phyloP scores from a whole-genome alignment of 148 eudicot species.

The Polygonum aviculare region DNA sequence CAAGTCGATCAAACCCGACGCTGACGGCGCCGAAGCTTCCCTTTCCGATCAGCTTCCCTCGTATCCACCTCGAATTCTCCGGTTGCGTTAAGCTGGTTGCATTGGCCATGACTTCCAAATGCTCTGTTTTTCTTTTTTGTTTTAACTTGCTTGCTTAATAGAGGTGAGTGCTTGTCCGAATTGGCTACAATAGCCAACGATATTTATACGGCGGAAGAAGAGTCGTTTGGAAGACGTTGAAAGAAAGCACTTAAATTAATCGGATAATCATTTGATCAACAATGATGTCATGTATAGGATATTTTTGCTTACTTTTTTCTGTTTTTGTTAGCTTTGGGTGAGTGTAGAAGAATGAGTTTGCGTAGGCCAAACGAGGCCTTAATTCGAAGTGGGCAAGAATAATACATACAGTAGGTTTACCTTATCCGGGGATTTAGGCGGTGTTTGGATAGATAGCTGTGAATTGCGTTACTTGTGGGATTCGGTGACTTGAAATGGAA shows the following conservation, averaged over 20 bases:
- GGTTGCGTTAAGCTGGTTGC: not conserved
- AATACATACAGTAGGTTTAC: not conserved
- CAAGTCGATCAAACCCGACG: slow-evolving; percentile 27
- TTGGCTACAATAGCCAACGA: not conserved
- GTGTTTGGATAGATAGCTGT: not conserved
- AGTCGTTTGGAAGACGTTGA: slow-evolving; percentile 7
- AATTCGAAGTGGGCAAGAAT: slow-evolving; percentile 5
- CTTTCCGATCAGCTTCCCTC: slow-evolving; percentile 44
- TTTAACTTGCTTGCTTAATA: not conserved
- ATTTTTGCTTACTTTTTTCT: not conserved
- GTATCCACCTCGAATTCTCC: slow-evolving; percentile 27
- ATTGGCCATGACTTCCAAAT: slow-evolving; percentile 10
- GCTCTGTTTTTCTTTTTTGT: slow-evolving; percentile 4
- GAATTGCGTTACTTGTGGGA: slow-evolving; percentile 5
- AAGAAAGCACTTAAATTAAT: not conserved
- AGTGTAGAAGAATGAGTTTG: not conserved
- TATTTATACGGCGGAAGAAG: slow-evolving; percentile 18
- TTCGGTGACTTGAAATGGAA: slow-evolving; percentile 2
- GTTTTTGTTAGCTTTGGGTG: not conserved
- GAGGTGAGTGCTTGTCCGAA: slow-evolving; percentile 10
- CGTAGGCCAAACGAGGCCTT: not conserved
- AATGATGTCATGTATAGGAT: not conserved
- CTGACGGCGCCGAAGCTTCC: slow-evolving; percentile 58
- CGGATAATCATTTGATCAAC: not conserved
- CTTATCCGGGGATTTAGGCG: slow-evolving; percentile 4